Evolutionary conservation across 306 rosid species (phyloP).

Genomic region (Leucaena leucocephala): DNA sequence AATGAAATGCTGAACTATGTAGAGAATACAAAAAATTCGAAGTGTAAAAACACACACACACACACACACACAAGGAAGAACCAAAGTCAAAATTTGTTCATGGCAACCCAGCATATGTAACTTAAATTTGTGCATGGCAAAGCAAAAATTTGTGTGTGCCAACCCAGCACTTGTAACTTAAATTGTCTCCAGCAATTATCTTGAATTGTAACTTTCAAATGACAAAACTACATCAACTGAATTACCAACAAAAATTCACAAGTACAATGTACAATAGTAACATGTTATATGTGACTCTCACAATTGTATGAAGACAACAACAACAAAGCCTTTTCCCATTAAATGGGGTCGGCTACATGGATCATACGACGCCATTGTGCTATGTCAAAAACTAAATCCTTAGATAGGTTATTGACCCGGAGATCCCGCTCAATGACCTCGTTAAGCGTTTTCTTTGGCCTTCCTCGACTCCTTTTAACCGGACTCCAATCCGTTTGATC

Average conservation of each 20-base stretch:
- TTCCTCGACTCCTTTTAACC: no score
- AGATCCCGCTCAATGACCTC: no score
- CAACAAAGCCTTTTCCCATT: no score
- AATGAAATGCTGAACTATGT: neutral
- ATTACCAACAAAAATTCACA: constrained; percentile 3
- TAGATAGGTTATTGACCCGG: no score
- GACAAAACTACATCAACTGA: constrained; percentile 1
- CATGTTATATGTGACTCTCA: neutral
- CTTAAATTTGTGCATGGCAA: neutral
- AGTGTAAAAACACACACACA: no score
- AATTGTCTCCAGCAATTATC: neutral
- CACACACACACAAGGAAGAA: neutral
- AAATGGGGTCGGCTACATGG: no score
- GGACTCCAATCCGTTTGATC: no score
- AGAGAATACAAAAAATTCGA: neutral
- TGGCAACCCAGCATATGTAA: neutral
- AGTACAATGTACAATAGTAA: neutral
- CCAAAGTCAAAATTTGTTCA: neutral
- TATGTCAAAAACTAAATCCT: no score
- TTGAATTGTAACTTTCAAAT: neutral
- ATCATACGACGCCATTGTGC: no score
- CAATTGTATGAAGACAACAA: neutral
- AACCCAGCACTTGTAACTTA: neutral
- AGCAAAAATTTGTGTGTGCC: neutral
- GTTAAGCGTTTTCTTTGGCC: no score